phyloP scores from a whole-genome alignment of 805 yeast species.

The Candida mattraensis region DNA sequence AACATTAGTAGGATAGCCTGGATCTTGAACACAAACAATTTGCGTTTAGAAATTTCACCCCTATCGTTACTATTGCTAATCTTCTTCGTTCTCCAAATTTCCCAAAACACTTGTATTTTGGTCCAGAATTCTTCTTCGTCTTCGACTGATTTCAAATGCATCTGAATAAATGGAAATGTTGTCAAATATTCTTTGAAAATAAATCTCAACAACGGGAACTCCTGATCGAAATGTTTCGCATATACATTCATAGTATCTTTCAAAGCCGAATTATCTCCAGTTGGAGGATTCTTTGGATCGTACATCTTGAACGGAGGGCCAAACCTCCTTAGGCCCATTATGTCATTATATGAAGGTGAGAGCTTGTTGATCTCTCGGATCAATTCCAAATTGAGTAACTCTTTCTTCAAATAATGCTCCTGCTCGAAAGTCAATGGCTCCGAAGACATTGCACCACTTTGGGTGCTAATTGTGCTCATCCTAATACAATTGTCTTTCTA shows the following conservation, averaged over 20 bases:
- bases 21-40: conserved; percentile 60
- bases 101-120: conserved; percentile 79
- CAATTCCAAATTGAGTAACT: conserved; percentile 63
- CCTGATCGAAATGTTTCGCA: conserved; percentile 29
- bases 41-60: conserved; percentile 69
- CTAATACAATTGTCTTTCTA: no score
- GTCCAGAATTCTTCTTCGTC: conserved; percentile 61
- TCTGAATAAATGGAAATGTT: conserved; percentile 75
- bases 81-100: conserved; percentile 69
- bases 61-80: conserved; percentile 76
- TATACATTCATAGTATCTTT: conserved; percentile 18
- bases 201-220: conserved; percentile 69
- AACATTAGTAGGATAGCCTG: conserved; percentile 62
- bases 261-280: conserved; percentile 17
- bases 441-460: no score
- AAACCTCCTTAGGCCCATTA: conserved; percentile 61
- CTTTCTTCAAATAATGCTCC: conserved; percentile 87
- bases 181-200: conserved; percentile 61
- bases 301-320: conserved; percentile 72
- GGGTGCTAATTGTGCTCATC: no score
- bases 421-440: conserved; percentile 53
- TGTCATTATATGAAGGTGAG: conserved; percentile 46
- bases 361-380: conserved; percentile 60
- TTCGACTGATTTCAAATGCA: conserved; percentile 34
- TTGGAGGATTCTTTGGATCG: conserved; percentile 40